Evolutionary conservation across 768 basidiomycete species (phyloP).

Genomic region (Hydnomerulius pinastri): DNA sequence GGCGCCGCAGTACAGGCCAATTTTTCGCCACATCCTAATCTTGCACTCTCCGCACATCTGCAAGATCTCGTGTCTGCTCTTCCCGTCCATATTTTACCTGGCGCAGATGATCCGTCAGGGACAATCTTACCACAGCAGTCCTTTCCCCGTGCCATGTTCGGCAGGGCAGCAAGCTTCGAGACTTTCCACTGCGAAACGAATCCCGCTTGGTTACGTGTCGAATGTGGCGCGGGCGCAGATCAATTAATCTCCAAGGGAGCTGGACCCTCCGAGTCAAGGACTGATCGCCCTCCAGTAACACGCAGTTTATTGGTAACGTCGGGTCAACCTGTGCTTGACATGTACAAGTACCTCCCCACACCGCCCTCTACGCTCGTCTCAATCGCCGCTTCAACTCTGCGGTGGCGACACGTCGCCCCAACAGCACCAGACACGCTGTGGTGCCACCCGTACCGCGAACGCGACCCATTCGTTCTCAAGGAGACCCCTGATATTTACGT

Average conservation of each 20-base stretch:
- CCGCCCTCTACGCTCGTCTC: constrained; percentile 71
- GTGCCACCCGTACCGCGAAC: constrained; percentile 91
- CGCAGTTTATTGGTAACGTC: constrained; percentile 80
- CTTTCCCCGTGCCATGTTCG: constrained; percentile 90
- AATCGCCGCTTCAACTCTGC: constrained; percentile 76
- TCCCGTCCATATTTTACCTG: constrained; percentile 88
- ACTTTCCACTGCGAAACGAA: constrained; percentile 84
- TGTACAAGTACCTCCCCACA: constrained; percentile 87
- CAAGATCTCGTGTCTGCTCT: constrained; percentile 75
- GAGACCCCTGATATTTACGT: constrained; percentile 89
- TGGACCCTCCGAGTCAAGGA: constrained; percentile 1
- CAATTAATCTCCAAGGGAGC: constrained; percentile 7
- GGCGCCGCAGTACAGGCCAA: constrained; percentile 53
- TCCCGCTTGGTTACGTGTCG: constrained; percentile 80
- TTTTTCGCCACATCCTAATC: constrained; percentile 76
- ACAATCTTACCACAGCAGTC: constrained; percentile 92
- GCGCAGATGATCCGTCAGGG: constrained; percentile 85
- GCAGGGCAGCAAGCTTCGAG: constrained; percentile 53
- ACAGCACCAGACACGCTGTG: constrained; percentile 98
- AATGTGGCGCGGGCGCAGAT: constrained; percentile 42
- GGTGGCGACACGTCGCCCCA: constrained; percentile 97
- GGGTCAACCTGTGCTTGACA: constrained; percentile 93
- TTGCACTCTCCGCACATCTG: constrained; percentile 67
- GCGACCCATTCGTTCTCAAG: constrained; percentile 88
- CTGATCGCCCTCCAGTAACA: constrained; percentile 26